Base-by-base conservation (phyloP, 192 early-diverging fungal genomes). In the Jimgerdemannia flammicorona region DNA sequence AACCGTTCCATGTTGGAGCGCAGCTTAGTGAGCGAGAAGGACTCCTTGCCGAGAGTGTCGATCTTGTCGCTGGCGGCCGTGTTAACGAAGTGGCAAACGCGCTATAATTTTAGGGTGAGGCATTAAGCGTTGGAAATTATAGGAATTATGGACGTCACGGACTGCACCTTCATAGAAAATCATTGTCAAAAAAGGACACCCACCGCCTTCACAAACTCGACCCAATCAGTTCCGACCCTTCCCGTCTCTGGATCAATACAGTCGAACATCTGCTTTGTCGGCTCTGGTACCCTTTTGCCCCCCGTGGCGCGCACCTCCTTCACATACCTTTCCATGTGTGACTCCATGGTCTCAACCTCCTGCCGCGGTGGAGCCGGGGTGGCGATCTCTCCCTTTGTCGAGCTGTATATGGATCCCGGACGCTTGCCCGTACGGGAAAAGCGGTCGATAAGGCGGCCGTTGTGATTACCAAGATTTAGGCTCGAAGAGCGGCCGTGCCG, bases 311-410 rank as follows among this genome's bases (percentile, higher is more conserved):
- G 70, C 3, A 79, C 78, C 29, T 79, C 74, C 17, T 41, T 67
- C 11, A 79, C 78, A 76, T 79, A 74, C 42, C 75, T 75, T 19
- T 75, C 69, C 43, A 79, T 49, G 67, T 75, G 71, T 44, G 73
- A 44, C 49, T 79, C 72, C 18, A 72, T 64, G 0, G 64, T 63
- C 54, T 72, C 43, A 8, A 72, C 42, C 49, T 75, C 67, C 10
- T 63, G 29, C 29, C 29, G 1, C 29, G 29, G 29, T 1, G 29
- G 29, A 29, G 29, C 29, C 29, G 29, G 29, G 29, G 29, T 29
- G 29, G 29, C 29, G 29, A 29, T 29, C 29, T 29, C 29, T 29
- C 29, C 29, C 29, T 29, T 29, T 29, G 29, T 29, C 29, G 29
- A 29, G 29, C 29, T 29, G 29, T 29, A 29, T 29, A 29, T 29